Conservation (phyloP, 2,329 filamentous ascomycete genomes). For the Nannizziopsis arthrosporioides region DNA sequence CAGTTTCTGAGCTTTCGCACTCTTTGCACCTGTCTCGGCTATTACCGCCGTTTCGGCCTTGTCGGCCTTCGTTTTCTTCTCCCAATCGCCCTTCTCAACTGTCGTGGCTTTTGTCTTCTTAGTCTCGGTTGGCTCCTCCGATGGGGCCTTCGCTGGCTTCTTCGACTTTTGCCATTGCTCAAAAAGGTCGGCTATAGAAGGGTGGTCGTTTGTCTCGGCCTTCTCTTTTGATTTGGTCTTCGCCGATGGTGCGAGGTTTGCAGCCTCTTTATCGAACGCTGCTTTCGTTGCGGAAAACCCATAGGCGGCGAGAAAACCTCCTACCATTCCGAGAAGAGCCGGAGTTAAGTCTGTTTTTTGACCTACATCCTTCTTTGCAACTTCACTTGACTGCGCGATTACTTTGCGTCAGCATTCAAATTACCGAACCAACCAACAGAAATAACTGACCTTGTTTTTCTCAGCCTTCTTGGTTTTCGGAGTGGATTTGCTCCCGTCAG, state of each 20-base stretch:
- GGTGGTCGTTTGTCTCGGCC: slow-evolving; percentile 17
- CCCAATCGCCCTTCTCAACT: slow-evolving; percentile 17
- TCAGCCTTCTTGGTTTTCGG: slow-evolving; percentile 3
- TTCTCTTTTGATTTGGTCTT: slow-evolving; percentile 19
- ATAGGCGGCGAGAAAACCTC: slow-evolving; percentile 54
- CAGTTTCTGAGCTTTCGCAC: slow-evolving; percentile 15
- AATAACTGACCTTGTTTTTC: neutral
- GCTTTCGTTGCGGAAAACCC: slow-evolving; percentile 51
- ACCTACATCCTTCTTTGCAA: neutral
- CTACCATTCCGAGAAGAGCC: slow-evolving; percentile 56
- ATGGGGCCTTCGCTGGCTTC: slow-evolving; percentile 12
- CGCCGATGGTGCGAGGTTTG: slow-evolving; percentile 30
- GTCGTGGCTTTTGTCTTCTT: slow-evolving; percentile 14
- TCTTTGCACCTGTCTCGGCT: neutral
- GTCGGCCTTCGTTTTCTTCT: slow-evolving; percentile 18
- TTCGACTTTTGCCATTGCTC: slow-evolving; percentile 19
- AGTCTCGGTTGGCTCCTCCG: slow-evolving; percentile 14
- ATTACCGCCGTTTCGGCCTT: slow-evolving; percentile 11
- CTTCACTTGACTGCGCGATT: slow-evolving; percentile 3
- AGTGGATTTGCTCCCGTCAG: slow-evolving; percentile 1
- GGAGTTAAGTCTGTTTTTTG: slow-evolving; percentile 38
- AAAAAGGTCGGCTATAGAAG: slow-evolving; percentile 33
- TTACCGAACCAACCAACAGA: too few species aligned
- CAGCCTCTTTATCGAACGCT: slow-evolving; percentile 49
- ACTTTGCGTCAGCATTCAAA: neutral